Base-by-base conservation (phyloP, 1,139 yeast species). In the Geotrichum australiense region DNA sequence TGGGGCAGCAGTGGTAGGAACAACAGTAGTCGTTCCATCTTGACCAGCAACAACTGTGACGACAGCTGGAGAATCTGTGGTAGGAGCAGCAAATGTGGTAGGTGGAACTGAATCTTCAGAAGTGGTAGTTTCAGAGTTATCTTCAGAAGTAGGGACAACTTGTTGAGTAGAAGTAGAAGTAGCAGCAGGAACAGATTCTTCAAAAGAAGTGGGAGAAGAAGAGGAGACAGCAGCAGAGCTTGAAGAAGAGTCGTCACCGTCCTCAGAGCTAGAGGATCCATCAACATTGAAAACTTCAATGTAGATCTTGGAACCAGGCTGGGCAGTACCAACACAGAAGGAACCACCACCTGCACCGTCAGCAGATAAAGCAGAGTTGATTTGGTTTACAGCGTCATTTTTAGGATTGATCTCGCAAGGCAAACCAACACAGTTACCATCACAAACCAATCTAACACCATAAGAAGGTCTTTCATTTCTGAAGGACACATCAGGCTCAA, bases 281-380 rank as follows among this genome's bases (percentile, higher is more conserved):
- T 57, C 57, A 11, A 11, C 21, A 32, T 12, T 27, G 37, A 56
- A 54, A 6, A 85, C 80, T 60, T 83, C 94, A 54, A 86, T 76
- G 46, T 68, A 73, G 32, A 93, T 94, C 46, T 69, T 69, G 32
- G 82, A 69, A 43, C 75, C 72, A 52, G 76, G 70, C 41, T 65
- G 63, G 28, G 85, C 94, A 31, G 94, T 84, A 39, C 84, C 85
- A 42, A 84, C 82, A 70, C 96, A 86, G 73, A 74, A 85, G 16
- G 73, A 68, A 36, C 83, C 93, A 50, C 79, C 83, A 34, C 80
- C 82, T 42, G 80, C 76, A 41, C 78, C 77, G 35, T 61, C 55
- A 23, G 65, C 53, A 45, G 59, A 50, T 25, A 59, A 53, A 11
- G 55, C 50, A 22, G 65, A 56, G 30, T 63, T 59, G 43, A 80